phyloP scores from a whole-genome alignment of 257 asterid genomes.

The Nicotiana attenuata region DNA sequence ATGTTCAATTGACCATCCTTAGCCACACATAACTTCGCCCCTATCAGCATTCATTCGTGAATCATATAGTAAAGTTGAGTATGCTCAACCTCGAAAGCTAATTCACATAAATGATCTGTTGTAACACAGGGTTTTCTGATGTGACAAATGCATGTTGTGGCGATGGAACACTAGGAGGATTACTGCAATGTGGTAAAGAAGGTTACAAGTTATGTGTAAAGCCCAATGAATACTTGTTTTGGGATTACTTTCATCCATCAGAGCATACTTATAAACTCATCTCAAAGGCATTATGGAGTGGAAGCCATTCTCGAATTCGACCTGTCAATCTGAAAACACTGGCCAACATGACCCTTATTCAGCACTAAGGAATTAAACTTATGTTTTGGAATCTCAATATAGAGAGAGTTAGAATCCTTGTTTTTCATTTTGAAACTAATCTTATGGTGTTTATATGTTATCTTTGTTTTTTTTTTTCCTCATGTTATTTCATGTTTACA shows the following conservation, averaged over 20 bases:
- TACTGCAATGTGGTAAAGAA: conserved; percentile 59
- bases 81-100: too few species aligned
- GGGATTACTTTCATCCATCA: conserved; percentile 78
- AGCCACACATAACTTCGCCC: too few species aligned
- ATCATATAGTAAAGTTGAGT: too few species aligned
- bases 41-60: too few species aligned
- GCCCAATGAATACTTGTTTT: conserved; percentile 40
- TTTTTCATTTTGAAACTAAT: background rate
- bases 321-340: conserved; percentile 54
- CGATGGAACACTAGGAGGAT: conserved; percentile 53
- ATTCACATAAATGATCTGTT: background rate
- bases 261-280: conserved; percentile 56
- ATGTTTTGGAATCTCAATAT: background rate
- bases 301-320: conserved; percentile 30
- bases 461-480: background rate
- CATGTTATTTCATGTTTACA: background rate
- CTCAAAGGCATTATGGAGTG: conserved; percentile 60
- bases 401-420: background rate
- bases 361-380: background rate
- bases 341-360: conserved; percentile 25
- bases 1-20: too few species aligned
- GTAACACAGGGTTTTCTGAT: conserved; percentile 40
- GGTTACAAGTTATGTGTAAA: conserved; percentile 51
- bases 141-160: conserved; percentile 66
- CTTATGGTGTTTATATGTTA: background rate